phyloP scores from a whole-genome alignment of 2,329 filamentous ascomycete genomes.

The Cyphellophora attinorum region DNA sequence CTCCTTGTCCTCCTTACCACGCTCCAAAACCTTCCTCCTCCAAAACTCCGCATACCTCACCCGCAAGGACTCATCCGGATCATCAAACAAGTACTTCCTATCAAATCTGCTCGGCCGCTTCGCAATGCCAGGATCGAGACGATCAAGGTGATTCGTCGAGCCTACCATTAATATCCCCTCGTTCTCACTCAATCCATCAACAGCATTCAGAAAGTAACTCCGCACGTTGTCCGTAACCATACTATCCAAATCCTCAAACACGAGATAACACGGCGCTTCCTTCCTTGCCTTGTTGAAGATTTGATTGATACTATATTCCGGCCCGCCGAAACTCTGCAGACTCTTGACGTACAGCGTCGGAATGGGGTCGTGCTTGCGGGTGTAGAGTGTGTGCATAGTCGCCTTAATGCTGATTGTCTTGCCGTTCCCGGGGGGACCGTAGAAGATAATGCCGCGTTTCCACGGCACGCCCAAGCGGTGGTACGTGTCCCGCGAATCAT shows the following conservation, averaged over 20 bases:
- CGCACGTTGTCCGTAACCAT: conserved; percentile 26
- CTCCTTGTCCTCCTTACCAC: conserved; percentile 7
- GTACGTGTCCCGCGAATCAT: conserved; percentile 29
- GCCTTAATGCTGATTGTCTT: conserved; percentile 38
- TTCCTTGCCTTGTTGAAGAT: conserved; percentile 27
- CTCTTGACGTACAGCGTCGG: conserved; percentile 31
- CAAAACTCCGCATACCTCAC: conserved; percentile 35
- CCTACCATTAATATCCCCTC: conserved; percentile 34
- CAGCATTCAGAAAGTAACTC: conserved; percentile 33
- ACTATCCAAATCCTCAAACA: conserved; percentile 33
- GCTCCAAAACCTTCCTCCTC: conserved; percentile 22
- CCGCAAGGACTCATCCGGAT: conserved; percentile 28
- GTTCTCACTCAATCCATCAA: conserved; percentile 31
- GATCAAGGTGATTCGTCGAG: conserved; percentile 27
- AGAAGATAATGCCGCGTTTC: conserved; percentile 36
- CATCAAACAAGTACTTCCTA: conserved; percentile 36
- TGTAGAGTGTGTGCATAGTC: conserved; percentile 33
- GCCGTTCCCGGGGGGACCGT: conserved; percentile 31
- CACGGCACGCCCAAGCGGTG: conserved; percentile 35
- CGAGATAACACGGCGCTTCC: conserved; percentile 29
- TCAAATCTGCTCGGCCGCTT: conserved; percentile 39
- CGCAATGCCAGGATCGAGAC: conserved; percentile 30
- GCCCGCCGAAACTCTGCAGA: conserved; percentile 9
- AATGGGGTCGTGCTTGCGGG: conserved; percentile 23
- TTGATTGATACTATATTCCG: conserved; percentile 16